phyloP scores from a whole-genome alignment of 148 eudicot genomes.

The Linanthus parryae region DNA sequence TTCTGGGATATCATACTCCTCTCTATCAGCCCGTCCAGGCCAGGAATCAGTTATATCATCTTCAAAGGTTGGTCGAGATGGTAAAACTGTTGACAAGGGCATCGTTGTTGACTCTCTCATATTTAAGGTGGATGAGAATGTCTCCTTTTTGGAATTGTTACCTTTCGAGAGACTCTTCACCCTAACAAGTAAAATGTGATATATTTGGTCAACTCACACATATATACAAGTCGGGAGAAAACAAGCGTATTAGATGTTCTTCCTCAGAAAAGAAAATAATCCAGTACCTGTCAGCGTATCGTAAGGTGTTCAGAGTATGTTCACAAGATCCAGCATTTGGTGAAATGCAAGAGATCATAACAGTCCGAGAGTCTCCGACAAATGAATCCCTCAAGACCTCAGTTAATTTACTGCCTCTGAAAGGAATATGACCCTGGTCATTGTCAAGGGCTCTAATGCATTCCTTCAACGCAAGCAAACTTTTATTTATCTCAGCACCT shows the following conservation, averaged over 20 bases:
- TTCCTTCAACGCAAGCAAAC: slow-evolving; percentile 95
- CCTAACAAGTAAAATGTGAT: slow-evolving; percentile 23
- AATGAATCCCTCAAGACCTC: slow-evolving; percentile 99
- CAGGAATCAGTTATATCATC: slow-evolving; percentile 59
- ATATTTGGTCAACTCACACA: neutral
- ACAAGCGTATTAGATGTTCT: neutral
- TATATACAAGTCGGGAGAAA: neutral
- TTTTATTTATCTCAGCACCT: slow-evolving; percentile 99
- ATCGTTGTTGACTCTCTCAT: slow-evolving; percentile 68
- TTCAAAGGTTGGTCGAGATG: slow-evolving; percentile 38
- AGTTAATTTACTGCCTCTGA: slow-evolving; percentile 96
- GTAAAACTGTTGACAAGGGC: slow-evolving; percentile 47
- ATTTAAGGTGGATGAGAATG: slow-evolving; percentile 39
- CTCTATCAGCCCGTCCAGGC: slow-evolving; percentile 53
- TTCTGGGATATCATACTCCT: slow-evolving; percentile 62
- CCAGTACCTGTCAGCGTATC: slow-evolving; percentile 96
- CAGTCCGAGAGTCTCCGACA: slow-evolving; percentile 95
- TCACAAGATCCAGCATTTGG: slow-evolving; percentile 95
- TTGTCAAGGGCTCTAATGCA: slow-evolving; percentile 99
- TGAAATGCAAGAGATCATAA: slow-evolving; percentile 98
- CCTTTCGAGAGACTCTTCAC: slow-evolving; percentile 99
- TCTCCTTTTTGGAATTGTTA: slow-evolving; percentile 65
- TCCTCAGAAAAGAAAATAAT: neutral
- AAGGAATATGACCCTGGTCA: slow-evolving; percentile 96
- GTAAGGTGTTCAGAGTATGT: slow-evolving; percentile 90